These are phyloP conservation scores for Luffa aegyptiaca DNA, from an alignment of 306 rosid species.

Conservation along the genomic window DNA sequence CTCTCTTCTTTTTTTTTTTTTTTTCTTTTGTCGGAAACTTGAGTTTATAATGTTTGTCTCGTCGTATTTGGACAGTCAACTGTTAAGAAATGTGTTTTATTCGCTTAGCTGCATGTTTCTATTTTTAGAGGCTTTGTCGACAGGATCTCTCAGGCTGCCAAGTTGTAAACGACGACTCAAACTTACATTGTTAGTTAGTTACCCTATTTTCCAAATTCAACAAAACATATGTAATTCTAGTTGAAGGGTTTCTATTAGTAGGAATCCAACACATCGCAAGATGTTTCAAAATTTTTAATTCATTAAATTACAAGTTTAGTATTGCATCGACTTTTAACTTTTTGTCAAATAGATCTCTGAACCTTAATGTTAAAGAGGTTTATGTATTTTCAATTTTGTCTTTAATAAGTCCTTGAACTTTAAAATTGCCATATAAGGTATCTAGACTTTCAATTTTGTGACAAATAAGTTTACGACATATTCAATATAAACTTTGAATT, in stretches of 20 bases:
- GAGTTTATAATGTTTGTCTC: not conserved
- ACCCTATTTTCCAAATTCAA: not conserved
- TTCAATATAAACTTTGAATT: too few species aligned
- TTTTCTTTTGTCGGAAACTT: not conserved
- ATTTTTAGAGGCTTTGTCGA: not conserved
- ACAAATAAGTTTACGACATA: too few species aligned
- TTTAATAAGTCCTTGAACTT: too few species aligned
- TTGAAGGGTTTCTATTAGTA: not conserved
- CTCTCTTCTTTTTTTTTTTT: not conserved
- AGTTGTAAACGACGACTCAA: not conserved
- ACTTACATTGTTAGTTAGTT: not conserved
- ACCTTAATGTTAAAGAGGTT: too few species aligned
- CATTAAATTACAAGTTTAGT: too few species aligned
- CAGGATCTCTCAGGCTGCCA: not conserved
- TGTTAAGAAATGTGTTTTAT: not conserved
- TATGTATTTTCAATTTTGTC: too few species aligned
- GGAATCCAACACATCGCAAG: not conserved
- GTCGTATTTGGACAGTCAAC: not conserved
- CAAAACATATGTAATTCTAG: not conserved
- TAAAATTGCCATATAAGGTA: too few species aligned
- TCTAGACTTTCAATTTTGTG: too few species aligned
- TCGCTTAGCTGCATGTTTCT: not conserved
- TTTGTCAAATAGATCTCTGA: too few species aligned
- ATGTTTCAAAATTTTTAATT: not conserved
- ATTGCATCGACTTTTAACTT: too few species aligned